phyloP scores from a whole-genome alignment of 805 yeast genomes.

The Candida krabiensis region DNA sequence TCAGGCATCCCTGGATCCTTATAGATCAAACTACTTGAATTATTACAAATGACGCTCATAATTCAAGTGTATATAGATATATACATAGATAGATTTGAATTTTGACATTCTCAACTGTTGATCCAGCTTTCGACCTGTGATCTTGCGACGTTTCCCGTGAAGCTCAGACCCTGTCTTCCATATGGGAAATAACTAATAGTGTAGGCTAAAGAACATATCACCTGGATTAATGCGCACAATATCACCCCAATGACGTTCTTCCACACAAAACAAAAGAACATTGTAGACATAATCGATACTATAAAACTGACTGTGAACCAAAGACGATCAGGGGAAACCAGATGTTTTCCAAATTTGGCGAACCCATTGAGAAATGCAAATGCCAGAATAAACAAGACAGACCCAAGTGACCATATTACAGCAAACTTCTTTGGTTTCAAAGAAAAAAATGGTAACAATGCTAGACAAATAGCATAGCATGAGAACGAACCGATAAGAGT shows the following conservation, averaged over 20 bases:
- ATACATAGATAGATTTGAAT: too few species aligned
- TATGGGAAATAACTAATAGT: constrained; percentile 88
- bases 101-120: constrained; percentile 11
- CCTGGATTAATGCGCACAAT: constrained; percentile 65
- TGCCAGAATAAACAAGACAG: constrained; percentile 74
- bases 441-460: constrained; percentile 80
- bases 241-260: constrained; percentile 70
- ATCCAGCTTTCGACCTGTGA: constrained; percentile 32
- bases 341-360: constrained; percentile 61
- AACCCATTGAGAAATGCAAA: constrained; percentile 92
- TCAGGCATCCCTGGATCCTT: constrained; percentile 20
- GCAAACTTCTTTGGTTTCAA: constrained; percentile 86
- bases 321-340: constrained; percentile 67
- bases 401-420: constrained; percentile 81
- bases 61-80: background rate
- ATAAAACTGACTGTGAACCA: constrained; percentile 76
- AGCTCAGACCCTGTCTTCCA: constrained; percentile 70
- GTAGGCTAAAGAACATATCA: constrained; percentile 81
- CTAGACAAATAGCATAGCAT: constrained; percentile 73
- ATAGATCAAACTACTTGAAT: constrained; percentile 14
- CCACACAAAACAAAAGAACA: constrained; percentile 65
- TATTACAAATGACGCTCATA: constrained; percentile 11
- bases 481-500: constrained; percentile 72
- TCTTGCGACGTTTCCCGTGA: constrained; percentile 52
- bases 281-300: constrained; percentile 68